Percentiles rank a stretch among this genome's conserved stretches.
phyloP scores from a whole-genome alignment of 768 basidiomycete genomes.

The Mycena indigotica region DNA sequence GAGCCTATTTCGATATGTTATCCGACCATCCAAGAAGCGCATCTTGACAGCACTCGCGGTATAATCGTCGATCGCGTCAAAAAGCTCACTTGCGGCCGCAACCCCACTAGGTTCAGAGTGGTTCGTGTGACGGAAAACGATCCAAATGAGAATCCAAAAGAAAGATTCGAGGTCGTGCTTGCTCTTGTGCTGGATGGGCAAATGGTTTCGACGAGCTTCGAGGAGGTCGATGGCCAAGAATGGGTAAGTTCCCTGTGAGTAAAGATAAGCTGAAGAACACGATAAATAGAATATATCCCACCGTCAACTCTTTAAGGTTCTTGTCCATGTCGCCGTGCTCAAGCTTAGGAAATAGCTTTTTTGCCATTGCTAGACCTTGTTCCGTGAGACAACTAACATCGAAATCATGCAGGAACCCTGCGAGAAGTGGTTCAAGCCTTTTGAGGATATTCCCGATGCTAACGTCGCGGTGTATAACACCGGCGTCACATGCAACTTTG shows the following conservation, averaged over 20 bases:
- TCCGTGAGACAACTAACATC: slow-evolving; percentile 6
- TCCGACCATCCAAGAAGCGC: too few species aligned
- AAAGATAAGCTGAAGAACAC: not conserved
- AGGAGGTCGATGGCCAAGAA: slow-evolving; percentile 8
- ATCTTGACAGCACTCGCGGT: too few species aligned
- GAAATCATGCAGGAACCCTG: slow-evolving; percentile 10
- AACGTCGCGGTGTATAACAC: slow-evolving; percentile 13
- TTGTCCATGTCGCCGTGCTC: not conserved
- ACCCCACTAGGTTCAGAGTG: too few species aligned
- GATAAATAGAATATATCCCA: not conserved
- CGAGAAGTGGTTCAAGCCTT: too few species aligned
- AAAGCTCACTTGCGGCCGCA: too few species aligned
- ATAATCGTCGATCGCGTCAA: too few species aligned
- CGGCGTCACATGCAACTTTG: slow-evolving; percentile 3
- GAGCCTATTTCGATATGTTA: too few species aligned
- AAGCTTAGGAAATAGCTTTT: not conserved
- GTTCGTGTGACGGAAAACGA: slow-evolving; percentile 7
- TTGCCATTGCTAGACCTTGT: not conserved
- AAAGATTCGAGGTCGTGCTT: slow-evolving; percentile 13
- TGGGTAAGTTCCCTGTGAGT: slow-evolving; percentile 6
- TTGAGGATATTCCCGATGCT: slow-evolving; percentile 11
- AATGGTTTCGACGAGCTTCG: not conserved
- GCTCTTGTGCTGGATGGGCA: not conserved
- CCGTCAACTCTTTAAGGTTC: slow-evolving; percentile 6
- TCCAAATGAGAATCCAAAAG: slow-evolving; percentile 15